Percentiles rank a stretch among this genome's conserved stretches.
Evolutionary conservation across 179 eudicot genomes (phyloP).

Genomic region (Silene noctiflora): DNA sequence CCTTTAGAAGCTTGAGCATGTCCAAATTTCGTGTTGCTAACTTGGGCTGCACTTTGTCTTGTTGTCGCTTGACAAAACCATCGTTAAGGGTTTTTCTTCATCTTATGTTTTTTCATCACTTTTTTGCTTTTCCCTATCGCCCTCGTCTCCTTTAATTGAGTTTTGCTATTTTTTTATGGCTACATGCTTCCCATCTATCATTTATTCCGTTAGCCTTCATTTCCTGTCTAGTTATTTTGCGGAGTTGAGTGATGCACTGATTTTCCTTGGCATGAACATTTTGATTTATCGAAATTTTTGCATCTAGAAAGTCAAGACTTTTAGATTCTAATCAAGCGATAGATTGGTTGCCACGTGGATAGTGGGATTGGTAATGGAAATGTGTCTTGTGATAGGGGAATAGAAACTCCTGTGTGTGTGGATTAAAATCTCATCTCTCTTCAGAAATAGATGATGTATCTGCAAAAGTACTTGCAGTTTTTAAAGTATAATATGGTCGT

Average conservation of each 20-base stretch:
- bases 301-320: neutral
- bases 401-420: neutral
- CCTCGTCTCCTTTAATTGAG: neutral
- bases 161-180: neutral
- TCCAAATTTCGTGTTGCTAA: neutral
- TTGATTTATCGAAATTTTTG: no score
- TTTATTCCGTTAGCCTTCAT: neutral
- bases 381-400: neutral
- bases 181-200: neutral
- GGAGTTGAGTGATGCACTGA: neutral
- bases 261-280: neutral
- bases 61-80: neutral
- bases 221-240: neutral
- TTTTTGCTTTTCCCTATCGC: neutral
- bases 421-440: neutral
- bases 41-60: neutral
- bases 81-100: neutral
- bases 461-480: neutral
- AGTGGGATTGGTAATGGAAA: no score
- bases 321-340: neutral
- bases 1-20: neutral
- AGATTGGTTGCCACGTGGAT: neutral
- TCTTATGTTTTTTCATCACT: neutral
- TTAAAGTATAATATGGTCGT: neutral
- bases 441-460: neutral